Percentiles rank a stretch among this genome's conserved stretches.
Conservation (phyloP, 2,329 filamentous ascomycete species). For the Cladobotryum mycophilum region DNA sequence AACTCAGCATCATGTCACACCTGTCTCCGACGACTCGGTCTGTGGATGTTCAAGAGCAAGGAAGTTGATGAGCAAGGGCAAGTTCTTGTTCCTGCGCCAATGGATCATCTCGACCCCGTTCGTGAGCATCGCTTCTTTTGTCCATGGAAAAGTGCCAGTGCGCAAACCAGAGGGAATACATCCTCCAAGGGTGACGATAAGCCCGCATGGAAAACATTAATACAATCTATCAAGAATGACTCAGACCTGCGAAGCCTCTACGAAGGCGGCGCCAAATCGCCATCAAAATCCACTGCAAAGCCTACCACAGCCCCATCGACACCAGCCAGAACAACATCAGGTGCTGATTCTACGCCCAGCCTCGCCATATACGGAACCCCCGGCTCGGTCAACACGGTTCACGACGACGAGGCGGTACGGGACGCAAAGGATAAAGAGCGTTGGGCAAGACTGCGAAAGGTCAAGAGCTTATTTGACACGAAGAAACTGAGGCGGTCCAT, state of each 20-base stretch:
- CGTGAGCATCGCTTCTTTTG: conserved; percentile 78
- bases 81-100: conserved; percentile 52
- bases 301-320: conserved; percentile 14
- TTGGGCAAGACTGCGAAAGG: conserved; percentile 63
- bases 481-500: conserved; percentile 48
- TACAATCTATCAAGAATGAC: conserved; percentile 52
- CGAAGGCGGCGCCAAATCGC: conserved; percentile 25
- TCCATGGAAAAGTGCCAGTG: conserved; percentile 63
- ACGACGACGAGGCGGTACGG: conserved; percentile 38
- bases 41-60: conserved; percentile 90
- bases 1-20: conserved; percentile 75
- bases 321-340: conserved; percentile 9
- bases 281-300: conserved; percentile 18
- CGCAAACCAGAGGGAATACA: conserved; percentile 45
- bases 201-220: conserved; percentile 50
- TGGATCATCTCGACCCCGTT: conserved; percentile 62
- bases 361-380: conserved; percentile 7
- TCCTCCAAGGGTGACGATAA: conserved; percentile 28
- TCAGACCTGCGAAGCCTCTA: conserved; percentile 42
- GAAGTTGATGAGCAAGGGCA: conserved; percentile 50
- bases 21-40: conserved; percentile 79
- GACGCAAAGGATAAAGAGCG: conserved; percentile 63
- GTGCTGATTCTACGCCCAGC: neutral
- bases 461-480: conserved; percentile 65
- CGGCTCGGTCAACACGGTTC: conserved; percentile 13